Conservation (phyloP, 2,329 filamentous ascomycete species). For the Colletotrichum truncatum region DNA sequence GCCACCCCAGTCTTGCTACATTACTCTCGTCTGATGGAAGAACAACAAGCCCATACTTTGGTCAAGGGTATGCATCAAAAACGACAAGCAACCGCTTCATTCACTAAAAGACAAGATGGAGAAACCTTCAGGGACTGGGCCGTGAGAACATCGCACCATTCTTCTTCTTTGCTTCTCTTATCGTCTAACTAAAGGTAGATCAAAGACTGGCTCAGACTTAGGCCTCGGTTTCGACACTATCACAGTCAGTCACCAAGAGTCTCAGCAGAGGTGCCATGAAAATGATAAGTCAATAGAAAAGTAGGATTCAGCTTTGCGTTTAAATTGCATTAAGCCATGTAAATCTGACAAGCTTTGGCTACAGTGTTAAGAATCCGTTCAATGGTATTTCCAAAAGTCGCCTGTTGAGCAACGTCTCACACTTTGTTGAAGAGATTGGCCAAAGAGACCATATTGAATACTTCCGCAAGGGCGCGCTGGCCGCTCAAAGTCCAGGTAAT, state of each 20-base stretch:
- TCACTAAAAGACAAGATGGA: no score
- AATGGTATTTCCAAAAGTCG: slow-evolving; percentile 60
- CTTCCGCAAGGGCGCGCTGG: slow-evolving; percentile 54
- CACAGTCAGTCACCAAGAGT: neutral
- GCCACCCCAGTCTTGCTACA: no score
- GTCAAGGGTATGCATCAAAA: no score
- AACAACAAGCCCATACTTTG: no score
- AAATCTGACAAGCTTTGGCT: neutral
- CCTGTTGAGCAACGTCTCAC: slow-evolving; percentile 61
- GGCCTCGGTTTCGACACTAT: neutral
- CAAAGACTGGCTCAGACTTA: no score
- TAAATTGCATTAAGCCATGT: no score
- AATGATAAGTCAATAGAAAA: neutral
- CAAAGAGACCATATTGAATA: slow-evolving; percentile 52
- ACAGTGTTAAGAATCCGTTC: neutral
- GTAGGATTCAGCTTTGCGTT: no score
- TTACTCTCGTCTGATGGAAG: no score
- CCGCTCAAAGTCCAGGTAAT: slow-evolving; percentile 59
- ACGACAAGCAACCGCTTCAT: no score
- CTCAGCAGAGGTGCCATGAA: neutral
- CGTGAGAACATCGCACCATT: no score
- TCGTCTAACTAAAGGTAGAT: neutral
- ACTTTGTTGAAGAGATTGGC: slow-evolving; percentile 58
- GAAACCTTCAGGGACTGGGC: no score
- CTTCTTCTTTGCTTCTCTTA: neutral